phyloP scores from a whole-genome alignment of 108 stramenopile species.

The Schizochytrium sp. region DNA sequence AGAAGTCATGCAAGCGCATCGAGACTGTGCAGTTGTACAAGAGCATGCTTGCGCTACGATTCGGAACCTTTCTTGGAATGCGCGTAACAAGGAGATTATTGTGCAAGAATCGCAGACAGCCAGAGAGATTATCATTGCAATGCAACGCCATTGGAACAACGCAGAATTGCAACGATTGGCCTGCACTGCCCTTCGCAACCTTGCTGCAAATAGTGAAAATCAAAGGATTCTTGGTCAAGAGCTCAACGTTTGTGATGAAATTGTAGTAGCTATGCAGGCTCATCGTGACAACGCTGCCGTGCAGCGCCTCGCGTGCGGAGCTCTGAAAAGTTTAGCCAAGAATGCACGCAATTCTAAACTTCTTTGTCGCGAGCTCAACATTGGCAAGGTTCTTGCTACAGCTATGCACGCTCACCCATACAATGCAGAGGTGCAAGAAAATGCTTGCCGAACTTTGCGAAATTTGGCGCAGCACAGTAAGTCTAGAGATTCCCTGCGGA shows the following conservation, averaged over 20 bases:
- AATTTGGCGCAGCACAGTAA: too few relatives aligned
- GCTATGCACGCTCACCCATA: too few relatives aligned
- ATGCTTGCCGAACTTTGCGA: too few relatives aligned
- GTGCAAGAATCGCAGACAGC: not conserved
- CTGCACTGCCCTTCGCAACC: slow-evolving; percentile 1
- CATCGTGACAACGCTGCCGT: not conserved
- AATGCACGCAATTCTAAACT: too few relatives aligned
- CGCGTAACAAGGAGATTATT: slow-evolving; percentile 1
- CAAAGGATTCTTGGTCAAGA: not conserved
- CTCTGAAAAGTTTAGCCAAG: not conserved
- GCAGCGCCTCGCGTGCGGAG: not conserved
- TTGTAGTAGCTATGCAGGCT: not conserved
- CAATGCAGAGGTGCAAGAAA: too few relatives aligned
- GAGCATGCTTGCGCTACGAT: slow-evolving; percentile 21
- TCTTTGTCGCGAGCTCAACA: too few relatives aligned
- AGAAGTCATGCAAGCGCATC: not conserved
- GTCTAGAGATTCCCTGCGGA: too few relatives aligned
- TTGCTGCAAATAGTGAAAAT: not conserved
- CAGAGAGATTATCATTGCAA: not conserved
- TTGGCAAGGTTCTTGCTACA: too few relatives aligned
- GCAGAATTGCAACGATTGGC: not conserved
- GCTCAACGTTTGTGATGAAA: not conserved
- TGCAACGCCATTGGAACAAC: not conserved
- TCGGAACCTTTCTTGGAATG: not conserved
- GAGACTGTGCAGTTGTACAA: not conserved